phyloP scores from a whole-genome alignment of 2,329 filamentous ascomycete species.

The Cytospora chrysosperma region DNA sequence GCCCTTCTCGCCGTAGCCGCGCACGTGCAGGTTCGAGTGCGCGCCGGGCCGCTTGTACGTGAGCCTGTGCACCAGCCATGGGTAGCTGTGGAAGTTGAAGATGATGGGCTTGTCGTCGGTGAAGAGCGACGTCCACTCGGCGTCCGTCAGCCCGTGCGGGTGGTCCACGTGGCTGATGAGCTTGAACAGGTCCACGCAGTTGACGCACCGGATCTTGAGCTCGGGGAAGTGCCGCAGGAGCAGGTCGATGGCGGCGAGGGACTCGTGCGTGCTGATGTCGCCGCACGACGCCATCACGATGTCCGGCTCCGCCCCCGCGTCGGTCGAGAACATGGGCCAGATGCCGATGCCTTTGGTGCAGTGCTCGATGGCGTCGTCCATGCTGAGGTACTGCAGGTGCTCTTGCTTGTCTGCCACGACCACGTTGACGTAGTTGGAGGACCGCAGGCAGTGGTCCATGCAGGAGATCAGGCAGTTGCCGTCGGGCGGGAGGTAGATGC shows the following conservation, averaged over 20 bases:
- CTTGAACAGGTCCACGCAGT: slow-evolving; percentile 79
- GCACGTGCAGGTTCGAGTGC: slow-evolving; percentile 64
- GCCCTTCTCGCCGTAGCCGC: slow-evolving; percentile 79
- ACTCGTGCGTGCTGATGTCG: slow-evolving; percentile 72
- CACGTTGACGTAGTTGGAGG: slow-evolving; percentile 77
- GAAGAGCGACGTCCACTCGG: slow-evolving; percentile 68
- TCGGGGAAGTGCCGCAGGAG: slow-evolving; percentile 69
- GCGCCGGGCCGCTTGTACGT: slow-evolving; percentile 73
- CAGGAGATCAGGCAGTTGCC: slow-evolving; percentile 75
- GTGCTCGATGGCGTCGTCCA: slow-evolving; percentile 71
- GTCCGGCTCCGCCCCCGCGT: slow-evolving; percentile 66
- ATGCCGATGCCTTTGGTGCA: slow-evolving; percentile 78
- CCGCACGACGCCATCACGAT: slow-evolving; percentile 75
- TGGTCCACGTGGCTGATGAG: slow-evolving; percentile 69
- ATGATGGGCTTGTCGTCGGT: slow-evolving; percentile 70
- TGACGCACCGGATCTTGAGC: slow-evolving; percentile 76
- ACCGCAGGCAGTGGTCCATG: slow-evolving; percentile 73
- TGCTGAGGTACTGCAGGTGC: slow-evolving; percentile 72
- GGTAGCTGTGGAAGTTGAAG: slow-evolving; percentile 85
- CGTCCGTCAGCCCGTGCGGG: slow-evolving; percentile 68
- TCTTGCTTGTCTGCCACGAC: slow-evolving; percentile 79
- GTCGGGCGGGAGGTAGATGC: slow-evolving; percentile 78
- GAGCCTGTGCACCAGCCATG: slow-evolving; percentile 74
- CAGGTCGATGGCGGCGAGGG: slow-evolving; percentile 71
- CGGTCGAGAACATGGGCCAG: slow-evolving; percentile 75